Base-by-base conservation (phyloP, 179 eudicot species). In the Patellifolia procumbens region DNA sequence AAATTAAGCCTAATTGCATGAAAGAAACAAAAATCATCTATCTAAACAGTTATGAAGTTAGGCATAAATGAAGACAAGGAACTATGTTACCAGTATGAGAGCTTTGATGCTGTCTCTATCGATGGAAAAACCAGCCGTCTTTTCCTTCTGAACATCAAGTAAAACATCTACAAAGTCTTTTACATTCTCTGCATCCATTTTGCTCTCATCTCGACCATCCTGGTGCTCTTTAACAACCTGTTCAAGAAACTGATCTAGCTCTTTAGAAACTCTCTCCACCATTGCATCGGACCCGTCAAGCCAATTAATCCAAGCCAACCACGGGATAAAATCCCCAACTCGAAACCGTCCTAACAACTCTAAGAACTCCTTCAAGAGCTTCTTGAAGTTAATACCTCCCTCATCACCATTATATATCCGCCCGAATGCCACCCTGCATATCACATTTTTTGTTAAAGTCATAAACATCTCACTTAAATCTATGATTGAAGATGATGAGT, bases 401-500 rank as follows among this genome's bases (percentile, higher is more conserved):
- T 75, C 71, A 11, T 28, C 12, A 2, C 84, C 2, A 82, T 46
- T 32, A 42, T 80, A 81, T 52, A 78, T 89, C 75, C 80, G 82
- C 56, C 90, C 92, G 20, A 87, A 78, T 0, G 85, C 83, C 1
- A 49, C 84, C 81, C 88, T 87, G n/a, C 88, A 79, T 9, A 83
- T 56, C 1, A 86, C 22, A 67, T 81, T 73, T 64, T 82, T 82
- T 1, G 79, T 75, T 20, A 68, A 35, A 4, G 7, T 24, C 2
- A 49, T 56, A 45, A 80, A 70, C 31, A 59, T 24, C 2, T 70
- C 79, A 55, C 76, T 71, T 32, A 80, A 37, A 70, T 80, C 70
- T 7, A 80, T 48, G 0, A 45, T 24, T 4, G 61, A 37, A 7
- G 77, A n/a, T 51, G 70, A 46, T 39, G 74, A 34, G 26, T 76